Evolutionary conservation across 305 asterid genomes (phyloP).

Genomic region (Rubia occidens): DNA sequence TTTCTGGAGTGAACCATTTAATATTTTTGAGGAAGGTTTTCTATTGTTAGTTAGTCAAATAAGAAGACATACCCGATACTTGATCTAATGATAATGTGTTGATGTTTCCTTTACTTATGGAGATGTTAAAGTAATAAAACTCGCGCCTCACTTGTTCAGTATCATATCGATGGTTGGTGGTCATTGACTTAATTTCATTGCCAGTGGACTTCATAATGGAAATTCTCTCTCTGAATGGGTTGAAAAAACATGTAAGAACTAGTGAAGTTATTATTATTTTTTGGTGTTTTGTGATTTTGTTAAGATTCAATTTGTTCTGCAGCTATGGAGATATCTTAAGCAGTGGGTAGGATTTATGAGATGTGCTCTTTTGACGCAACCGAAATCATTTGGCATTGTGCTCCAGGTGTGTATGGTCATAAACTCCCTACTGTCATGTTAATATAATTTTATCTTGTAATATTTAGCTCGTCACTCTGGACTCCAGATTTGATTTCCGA

Average conservation of each 20-base stretch:
- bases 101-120: neutral
- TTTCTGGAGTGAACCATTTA: neutral
- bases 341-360: constrained; percentile 94
- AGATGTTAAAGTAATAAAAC: neutral
- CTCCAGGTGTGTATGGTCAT: constrained; percentile 59
- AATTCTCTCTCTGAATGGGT: constrained; percentile 88
- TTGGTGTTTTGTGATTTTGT: constrained; percentile 9
- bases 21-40: neutral
- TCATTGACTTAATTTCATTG: constrained; percentile 12
- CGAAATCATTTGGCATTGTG: constrained; percentile 77
- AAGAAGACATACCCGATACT: neutral
- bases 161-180: constrained; percentile 2
- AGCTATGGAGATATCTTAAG: constrained; percentile 96
- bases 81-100: neutral
- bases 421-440: constrained; percentile 1
- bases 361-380: constrained; percentile 83
- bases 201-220: constrained; percentile 95
- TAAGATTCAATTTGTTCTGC: constrained; percentile 23
- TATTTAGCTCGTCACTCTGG: too few species aligned
- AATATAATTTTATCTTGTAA: neutral
- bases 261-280: neutral
- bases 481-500: neutral
- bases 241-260: constrained; percentile 74
- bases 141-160: neutral
- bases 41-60: neutral